phyloP scores from a whole-genome alignment of 2,329 filamentous ascomycete species.

The Penicillium sp. region DNA sequence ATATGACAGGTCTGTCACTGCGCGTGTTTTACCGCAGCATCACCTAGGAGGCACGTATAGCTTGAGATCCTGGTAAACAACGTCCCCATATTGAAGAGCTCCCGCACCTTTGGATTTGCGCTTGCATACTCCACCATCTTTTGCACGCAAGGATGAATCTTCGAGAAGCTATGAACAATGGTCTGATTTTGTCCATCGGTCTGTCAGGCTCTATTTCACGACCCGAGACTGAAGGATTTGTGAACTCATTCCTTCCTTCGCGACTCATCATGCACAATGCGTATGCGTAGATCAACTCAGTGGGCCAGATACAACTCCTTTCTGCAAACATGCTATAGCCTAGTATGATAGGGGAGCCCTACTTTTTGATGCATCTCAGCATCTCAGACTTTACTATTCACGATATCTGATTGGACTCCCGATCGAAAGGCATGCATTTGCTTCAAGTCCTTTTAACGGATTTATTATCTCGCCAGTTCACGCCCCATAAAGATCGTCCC shows the following conservation, averaged over 20 bases:
- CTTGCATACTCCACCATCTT: constrained; percentile 38
- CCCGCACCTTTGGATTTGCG: constrained; percentile 57
- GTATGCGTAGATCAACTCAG: no score
- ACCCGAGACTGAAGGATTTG: no score
- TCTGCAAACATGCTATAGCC: no score
- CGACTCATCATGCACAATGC: no score
- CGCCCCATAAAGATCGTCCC: constrained; percentile 55
- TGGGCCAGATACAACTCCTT: no score
- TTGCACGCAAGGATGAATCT: constrained; percentile 20
- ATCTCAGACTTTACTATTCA: no score
- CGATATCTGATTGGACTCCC: no score
- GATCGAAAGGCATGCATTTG: no score
- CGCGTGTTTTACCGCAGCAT: constrained; percentile 52
- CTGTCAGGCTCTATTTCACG: constrained; percentile 21
- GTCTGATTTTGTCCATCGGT: constrained; percentile 20
- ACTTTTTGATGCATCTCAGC: no score
- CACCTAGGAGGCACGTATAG: constrained; percentile 61
- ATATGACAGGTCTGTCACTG: background rate
- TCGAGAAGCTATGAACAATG: constrained; percentile 18
- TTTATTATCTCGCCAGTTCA: background rate
- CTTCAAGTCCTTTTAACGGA: no score
- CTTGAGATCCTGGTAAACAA: constrained; percentile 58
- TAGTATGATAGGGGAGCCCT: no score
- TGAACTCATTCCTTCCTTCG: no score
- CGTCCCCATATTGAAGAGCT: constrained; percentile 61